Conservation (phyloP, 306 rosid genomes). For the Rubus idaeus region DNA sequence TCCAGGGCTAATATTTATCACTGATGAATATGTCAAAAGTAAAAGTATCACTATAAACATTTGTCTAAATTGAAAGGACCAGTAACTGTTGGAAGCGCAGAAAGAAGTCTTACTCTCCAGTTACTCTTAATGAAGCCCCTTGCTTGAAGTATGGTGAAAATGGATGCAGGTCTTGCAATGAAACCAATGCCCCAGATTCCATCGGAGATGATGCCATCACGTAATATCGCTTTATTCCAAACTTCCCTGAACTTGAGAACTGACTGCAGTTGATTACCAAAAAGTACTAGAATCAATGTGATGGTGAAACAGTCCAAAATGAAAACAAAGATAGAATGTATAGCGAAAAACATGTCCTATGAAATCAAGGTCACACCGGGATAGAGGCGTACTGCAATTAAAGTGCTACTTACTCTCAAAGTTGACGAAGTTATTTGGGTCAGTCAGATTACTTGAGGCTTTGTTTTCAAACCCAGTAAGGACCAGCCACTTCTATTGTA, state of each 20-base stretch:
- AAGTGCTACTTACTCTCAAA: not conserved
- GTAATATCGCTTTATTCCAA: not conserved
- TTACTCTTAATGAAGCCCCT: constrained; percentile 74
- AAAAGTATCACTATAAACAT: not conserved
- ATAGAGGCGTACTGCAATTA: not conserved
- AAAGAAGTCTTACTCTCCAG: constrained; percentile 54
- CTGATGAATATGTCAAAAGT: not conserved
- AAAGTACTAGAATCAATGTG: not conserved
- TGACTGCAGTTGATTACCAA: not conserved
- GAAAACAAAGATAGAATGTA: not conserved
- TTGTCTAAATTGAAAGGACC: not conserved
- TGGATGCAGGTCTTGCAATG: constrained; percentile 43
- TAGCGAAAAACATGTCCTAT: not conserved
- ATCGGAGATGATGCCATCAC: constrained; percentile 39
- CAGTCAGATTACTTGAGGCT: not conserved
- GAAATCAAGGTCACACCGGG: not conserved
- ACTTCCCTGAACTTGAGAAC: constrained; percentile 2
- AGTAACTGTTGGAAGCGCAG: constrained; percentile 3
- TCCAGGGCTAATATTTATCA: not conserved
- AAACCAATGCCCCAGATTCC: constrained; percentile 64
- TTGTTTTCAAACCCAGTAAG: not conserved
- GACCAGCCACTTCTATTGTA: not conserved
- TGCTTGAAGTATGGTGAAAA: constrained; percentile 72
- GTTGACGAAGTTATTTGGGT: not conserved
- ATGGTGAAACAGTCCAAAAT: not conserved